Evolutionary conservation across 495 filamentous ascomycete species (phyloP).

Genomic region (Aspergillus olivimuriae): DNA sequence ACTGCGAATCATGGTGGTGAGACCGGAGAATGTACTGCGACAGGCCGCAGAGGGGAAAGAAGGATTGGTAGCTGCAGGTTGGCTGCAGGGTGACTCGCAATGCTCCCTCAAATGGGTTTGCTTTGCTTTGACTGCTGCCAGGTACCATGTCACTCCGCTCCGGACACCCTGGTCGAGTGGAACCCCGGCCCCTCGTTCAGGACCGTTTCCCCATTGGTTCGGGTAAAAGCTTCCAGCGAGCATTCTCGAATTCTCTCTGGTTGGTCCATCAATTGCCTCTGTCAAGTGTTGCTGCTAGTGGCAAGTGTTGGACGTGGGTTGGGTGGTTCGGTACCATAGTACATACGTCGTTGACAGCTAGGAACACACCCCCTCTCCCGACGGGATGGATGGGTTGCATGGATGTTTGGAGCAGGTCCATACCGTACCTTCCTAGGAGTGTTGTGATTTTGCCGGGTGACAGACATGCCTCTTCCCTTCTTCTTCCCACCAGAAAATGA

Average conservation of each 20-base stretch:
- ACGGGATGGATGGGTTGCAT: too few relatives aligned
- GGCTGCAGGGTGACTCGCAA: not conserved
- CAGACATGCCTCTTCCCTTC: too few relatives aligned
- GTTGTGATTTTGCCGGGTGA: not conserved
- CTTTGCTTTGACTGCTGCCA: not conserved
- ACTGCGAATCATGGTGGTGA: too few relatives aligned
- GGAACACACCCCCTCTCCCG: too few relatives aligned
- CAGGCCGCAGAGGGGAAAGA: not conserved
- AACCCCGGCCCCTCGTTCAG: not conserved
- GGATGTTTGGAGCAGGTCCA: too few relatives aligned
- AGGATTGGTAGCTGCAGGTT: not conserved
- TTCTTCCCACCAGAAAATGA: too few relatives aligned
- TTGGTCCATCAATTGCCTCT: not conserved
- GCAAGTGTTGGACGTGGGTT: too few relatives aligned
- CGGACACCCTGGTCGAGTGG: not conserved
- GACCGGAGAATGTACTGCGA: too few relatives aligned
- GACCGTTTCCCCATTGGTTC: slow-evolving; percentile 3
- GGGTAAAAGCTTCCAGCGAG: not conserved
- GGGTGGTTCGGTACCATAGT: too few relatives aligned
- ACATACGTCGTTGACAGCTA: too few relatives aligned
- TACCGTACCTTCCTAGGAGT: not conserved
- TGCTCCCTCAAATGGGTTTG: slow-evolving; percentile 1
- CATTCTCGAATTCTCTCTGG: slow-evolving; percentile 5
- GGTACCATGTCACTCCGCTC: slow-evolving; percentile 1
- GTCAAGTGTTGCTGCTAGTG: too few relatives aligned